Evolutionary conservation across 441 rosid species (phyloP), one percentile per base, ranked within the genome.

Genomic region (Populus hybrid): DNA sequence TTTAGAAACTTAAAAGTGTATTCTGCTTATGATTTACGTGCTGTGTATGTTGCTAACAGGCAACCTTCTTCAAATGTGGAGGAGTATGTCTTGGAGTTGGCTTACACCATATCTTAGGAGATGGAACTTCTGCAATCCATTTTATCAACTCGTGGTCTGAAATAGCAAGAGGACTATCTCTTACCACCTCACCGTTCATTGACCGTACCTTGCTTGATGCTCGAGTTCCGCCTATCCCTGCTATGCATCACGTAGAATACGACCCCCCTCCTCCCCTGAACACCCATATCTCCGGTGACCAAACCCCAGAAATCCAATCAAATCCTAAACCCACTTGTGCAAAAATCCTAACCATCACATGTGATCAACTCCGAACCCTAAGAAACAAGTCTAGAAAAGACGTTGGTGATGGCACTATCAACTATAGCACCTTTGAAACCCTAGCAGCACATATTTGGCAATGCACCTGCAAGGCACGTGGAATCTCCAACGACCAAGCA

Each of bases 121-220:
- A 81, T 61, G 80, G 74, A 8, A n/a, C 10, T 6, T 63, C 75
- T 1, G 63, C 40, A 1, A n/a, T 61, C 18, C 28, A 73, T n/a
- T 73, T 81, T 12, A 68, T 81, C 32, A 77, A 77, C 54, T 35
- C 67, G 1, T 77, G 80, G 83, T 59, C 80, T 0, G 69, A 73
- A 8, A 40, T 69, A 32, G 75, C 83, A 5, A 71, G 75, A 3
- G 83, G 80, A 8, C 3, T 40, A 23, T 30, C 72, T 12, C 70
- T 73, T 6, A 24, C 20, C 3, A 21, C 64, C 40, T 1, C 35
- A 34, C 80, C 78, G 2, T 46, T 73, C 42, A 0, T 81, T 1
- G 70, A 77, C 21, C 50, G 72, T 54, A 5, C 61, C 59, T 1
- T 61, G 18, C 75, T 81, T 5, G 12, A 20, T 1, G 74, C 77